Conservation (phyloP, 106 monocot genomes). For the Allium sativum region DNA sequence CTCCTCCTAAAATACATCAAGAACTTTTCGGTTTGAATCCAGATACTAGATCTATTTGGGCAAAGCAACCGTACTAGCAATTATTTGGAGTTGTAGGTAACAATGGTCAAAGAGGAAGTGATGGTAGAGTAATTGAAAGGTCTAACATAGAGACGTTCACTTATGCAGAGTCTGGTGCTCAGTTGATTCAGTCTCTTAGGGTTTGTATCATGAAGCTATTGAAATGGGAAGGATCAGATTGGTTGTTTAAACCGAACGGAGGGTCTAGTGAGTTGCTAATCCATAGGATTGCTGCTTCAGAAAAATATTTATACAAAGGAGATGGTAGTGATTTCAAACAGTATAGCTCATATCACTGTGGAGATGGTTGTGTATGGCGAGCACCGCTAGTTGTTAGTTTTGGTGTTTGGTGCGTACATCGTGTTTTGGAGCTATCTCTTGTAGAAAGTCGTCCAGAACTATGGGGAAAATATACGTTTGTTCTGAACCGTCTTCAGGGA, state of each 20-base stretch:
- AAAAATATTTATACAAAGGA: constrained; percentile 18
- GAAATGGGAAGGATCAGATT: constrained; percentile 83
- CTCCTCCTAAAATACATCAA: constrained; percentile 35
- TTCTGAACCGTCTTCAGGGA: constrained; percentile 96
- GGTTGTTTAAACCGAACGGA: constrained; percentile 64
- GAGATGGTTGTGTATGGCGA: constrained; percentile 73
- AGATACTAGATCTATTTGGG: constrained; percentile 70
- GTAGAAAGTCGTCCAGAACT: constrained; percentile 88
- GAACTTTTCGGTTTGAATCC: constrained; percentile 39
- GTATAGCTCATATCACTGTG: constrained; percentile 45
- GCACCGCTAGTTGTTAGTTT: constrained; percentile 62
- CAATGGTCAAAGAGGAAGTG: constrained; percentile 11
- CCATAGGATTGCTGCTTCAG: constrained; percentile 33
- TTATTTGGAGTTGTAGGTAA: constrained; percentile 46
- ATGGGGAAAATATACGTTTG: constrained; percentile 95
- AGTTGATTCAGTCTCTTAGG: constrained; percentile 48
- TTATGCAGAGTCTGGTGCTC: constrained; percentile 55
- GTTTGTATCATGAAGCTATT: constrained; percentile 65
- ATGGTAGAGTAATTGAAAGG: constrained; percentile 5
- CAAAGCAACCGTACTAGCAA: constrained; percentile 78
- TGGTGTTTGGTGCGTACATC: constrained; percentile 85
- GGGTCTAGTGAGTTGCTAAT: constrained; percentile 66
- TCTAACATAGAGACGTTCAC: constrained; percentile 39
- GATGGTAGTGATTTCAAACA: constrained; percentile 13
- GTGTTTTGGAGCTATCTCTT: constrained; percentile 69